These are phyloP conservation scores for Solanum hybrid DNA, from an alignment of 305 asterid genomes.

Conservation along the genomic window DNA sequence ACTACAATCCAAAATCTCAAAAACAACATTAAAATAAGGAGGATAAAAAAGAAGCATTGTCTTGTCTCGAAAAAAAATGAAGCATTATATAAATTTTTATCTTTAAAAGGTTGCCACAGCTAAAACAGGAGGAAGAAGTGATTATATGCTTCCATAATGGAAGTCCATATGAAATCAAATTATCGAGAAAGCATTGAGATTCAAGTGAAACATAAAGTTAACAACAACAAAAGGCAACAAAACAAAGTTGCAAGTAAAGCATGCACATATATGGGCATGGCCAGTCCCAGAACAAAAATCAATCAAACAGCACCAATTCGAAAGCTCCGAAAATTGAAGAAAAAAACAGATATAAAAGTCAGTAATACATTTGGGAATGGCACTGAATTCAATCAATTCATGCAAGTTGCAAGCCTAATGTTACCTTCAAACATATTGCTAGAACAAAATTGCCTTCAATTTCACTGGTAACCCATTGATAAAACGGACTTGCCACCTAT, in stretches of 20 bases:
- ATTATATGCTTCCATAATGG: background rate
- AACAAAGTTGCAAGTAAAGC: background rate
- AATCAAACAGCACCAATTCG: background rate
- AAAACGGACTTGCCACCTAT: background rate
- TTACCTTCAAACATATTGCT: background rate
- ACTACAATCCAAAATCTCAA: background rate
- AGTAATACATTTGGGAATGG: background rate
- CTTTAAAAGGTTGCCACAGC: background rate
- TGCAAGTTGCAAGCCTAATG: background rate
- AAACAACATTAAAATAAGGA: background rate
- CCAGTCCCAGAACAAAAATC: background rate
- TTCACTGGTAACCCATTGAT: background rate
- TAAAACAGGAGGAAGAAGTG: background rate
- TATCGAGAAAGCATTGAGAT: background rate
- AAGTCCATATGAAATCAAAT: background rate
- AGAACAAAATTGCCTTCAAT: background rate
- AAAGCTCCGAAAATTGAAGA: background rate
- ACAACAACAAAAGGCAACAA: background rate
- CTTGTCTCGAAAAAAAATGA: background rate
- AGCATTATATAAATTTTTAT: background rate
- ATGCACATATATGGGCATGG: background rate
- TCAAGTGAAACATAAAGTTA: background rate
- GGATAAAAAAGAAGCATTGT: background rate
- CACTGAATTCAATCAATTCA: background rate
- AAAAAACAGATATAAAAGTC: background rate